Percentiles rank a stretch among this genome's conserved stretches.
Conservation (phyloP, 192 early-diverging fungal genomes). For the Rhizophagus prolifer region DNA sequence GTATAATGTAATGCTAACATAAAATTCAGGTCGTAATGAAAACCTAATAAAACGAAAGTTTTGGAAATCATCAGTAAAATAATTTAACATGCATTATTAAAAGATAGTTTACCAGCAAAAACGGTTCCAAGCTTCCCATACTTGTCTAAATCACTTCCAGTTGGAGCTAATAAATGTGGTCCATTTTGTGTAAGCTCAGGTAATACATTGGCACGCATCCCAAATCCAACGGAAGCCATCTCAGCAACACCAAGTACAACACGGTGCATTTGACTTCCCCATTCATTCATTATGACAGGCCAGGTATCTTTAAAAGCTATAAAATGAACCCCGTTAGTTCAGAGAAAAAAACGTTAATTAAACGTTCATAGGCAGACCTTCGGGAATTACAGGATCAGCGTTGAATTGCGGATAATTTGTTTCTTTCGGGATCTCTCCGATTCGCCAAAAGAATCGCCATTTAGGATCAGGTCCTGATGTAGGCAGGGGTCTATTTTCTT, state of each 20-base stretch:
- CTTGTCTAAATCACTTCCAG: slow-evolving; percentile 62
- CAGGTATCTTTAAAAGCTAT: slow-evolving; percentile 65
- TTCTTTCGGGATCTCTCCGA: slow-evolving; percentile 52
- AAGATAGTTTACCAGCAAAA: slow-evolving; percentile 49
- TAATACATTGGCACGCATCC: slow-evolving; percentile 56
- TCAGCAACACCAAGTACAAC: slow-evolving; percentile 54
- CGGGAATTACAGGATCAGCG: slow-evolving; percentile 62
- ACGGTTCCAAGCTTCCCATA: slow-evolving; percentile 63
- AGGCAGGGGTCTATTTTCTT: slow-evolving; percentile 54
- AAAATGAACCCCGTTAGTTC: background rate
- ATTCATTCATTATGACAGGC: slow-evolving; percentile 59
- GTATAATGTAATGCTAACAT: slow-evolving; percentile 32
- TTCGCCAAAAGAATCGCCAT: slow-evolving; percentile 74
- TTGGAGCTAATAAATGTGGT: slow-evolving; percentile 71
- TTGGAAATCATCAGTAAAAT: background rate
- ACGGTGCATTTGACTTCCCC: slow-evolving; percentile 59
- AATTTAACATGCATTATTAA: background rate
- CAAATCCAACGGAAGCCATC: slow-evolving; percentile 68
- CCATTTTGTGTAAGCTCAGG: slow-evolving; percentile 55
- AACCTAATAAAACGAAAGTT: slow-evolving; percentile 17
- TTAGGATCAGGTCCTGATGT: slow-evolving; percentile 64
- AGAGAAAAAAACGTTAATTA: background rate
- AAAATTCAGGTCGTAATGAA: slow-evolving; percentile 63
- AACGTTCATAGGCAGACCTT: slow-evolving; percentile 33
- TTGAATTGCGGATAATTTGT: slow-evolving; percentile 65